phyloP scores from a whole-genome alignment of 2,329 filamentous ascomycete species.

The Ophiocordyceps sinensis region DNA sequence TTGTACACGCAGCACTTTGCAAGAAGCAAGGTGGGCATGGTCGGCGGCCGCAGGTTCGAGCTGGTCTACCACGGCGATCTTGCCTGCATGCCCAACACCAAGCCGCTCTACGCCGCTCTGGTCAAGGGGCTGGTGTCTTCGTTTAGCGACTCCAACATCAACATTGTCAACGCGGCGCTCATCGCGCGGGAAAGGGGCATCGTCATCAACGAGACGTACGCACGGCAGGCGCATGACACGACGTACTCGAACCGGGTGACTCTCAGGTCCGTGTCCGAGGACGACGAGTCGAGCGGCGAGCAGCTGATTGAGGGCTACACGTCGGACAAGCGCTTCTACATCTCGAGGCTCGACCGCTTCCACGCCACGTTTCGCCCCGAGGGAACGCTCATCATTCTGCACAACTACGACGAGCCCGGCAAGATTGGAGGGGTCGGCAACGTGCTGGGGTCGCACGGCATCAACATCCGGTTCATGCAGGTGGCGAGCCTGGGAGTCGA shows the following conservation, averaged over 20 bases:
- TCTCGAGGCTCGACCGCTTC: conserved; percentile 61
- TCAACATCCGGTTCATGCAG: conserved; percentile 74
- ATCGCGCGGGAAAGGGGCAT: conserved; percentile 67
- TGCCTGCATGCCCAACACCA: conserved; percentile 56
- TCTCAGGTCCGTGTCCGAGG: conserved; percentile 36
- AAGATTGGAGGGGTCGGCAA: conserved; percentile 72
- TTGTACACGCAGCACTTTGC: conserved; percentile 67
- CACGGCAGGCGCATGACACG: conserved; percentile 43
- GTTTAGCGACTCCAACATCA: conserved; percentile 57
- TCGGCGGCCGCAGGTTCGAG: conserved; percentile 56
- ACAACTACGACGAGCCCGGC: conserved; percentile 69
- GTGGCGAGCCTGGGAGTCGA: conserved; percentile 39
- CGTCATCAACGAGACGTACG: conserved; percentile 59
- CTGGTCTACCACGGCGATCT: conserved; percentile 66
- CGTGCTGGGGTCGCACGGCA: conserved; percentile 50
- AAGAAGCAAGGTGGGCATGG: conserved; percentile 23
- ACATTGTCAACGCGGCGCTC: conserved; percentile 69
- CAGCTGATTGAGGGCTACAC: conserved; percentile 52
- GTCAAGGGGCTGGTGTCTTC: conserved; percentile 61
- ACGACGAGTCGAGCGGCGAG: conserved; percentile 11
- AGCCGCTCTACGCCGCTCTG: conserved; percentile 64
- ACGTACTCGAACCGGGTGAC: conserved; percentile 60
- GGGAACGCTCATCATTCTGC: conserved; percentile 60
- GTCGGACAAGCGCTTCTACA: conserved; percentile 48
- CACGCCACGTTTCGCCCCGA: conserved; percentile 58